Evolutionary conservation across 2,329 filamentous ascomycete species (phyloP).

Genomic region (Alternaria infectoria): DNA sequence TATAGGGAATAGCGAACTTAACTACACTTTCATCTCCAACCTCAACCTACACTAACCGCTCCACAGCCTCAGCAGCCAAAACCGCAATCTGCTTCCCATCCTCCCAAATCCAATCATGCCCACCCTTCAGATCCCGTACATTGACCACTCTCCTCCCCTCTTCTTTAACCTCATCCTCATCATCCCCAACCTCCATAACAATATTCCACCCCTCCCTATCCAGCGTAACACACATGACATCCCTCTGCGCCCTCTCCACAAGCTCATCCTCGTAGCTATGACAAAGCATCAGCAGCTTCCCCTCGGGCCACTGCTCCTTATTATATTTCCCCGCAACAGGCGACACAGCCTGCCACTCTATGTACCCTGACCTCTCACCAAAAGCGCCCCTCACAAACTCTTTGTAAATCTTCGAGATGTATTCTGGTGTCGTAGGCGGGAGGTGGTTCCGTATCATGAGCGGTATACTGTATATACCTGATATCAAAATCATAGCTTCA

Average conservation of each 20-base stretch:
- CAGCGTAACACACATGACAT: conserved; percentile 61
- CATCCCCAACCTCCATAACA: conserved; percentile 34
- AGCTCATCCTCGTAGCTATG: conserved; percentile 58
- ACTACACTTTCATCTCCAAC: background rate
- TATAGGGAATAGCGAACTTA: conserved; percentile 11
- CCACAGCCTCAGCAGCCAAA: conserved; percentile 40
- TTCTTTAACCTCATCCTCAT: conserved; percentile 32
- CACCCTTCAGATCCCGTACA: conserved; percentile 59
- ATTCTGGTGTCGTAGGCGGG: conserved; percentile 33
- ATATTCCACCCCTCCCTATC: conserved; percentile 50
- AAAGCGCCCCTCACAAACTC: conserved; percentile 68
- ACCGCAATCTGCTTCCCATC: conserved; percentile 64
- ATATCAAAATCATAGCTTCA: conserved; percentile 64
- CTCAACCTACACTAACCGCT: conserved; percentile 13
- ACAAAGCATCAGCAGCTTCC: conserved; percentile 50
- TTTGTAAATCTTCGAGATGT: conserved; percentile 59
- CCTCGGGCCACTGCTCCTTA: conserved; percentile 48
- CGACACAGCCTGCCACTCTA: conserved; percentile 50
- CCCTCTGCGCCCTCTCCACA: conserved; percentile 63
- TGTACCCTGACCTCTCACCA: conserved; percentile 50
- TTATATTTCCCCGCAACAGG: conserved; percentile 58
- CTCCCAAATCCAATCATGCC: conserved; percentile 70
- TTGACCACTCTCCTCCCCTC: conserved; percentile 41
- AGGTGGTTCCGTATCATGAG: conserved; percentile 57
- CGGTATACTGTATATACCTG: conserved; percentile 71